phyloP scores from a whole-genome alignment of 192 early-diverging fungal genomes.

The Podila epicladia region DNA sequence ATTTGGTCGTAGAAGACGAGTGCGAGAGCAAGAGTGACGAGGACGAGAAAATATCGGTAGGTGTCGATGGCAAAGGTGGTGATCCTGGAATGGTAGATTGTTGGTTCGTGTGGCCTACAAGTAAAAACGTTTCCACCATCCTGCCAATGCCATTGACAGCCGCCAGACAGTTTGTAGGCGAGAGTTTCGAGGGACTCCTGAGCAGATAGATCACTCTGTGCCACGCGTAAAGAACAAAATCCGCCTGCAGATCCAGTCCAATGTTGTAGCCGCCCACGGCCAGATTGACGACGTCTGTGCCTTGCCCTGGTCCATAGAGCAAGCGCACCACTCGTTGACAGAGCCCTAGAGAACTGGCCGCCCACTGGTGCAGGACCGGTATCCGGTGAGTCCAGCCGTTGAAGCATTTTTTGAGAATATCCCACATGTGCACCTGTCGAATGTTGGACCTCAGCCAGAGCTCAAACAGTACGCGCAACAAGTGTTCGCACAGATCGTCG shows the following conservation, averaged over 20 bases:
- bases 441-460: slow-evolving; percentile 80
- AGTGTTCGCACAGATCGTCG: slow-evolving; percentile 78
- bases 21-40: slow-evolving; percentile 31
- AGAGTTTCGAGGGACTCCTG: slow-evolving; percentile 59
- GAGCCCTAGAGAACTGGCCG: slow-evolving; percentile 70
- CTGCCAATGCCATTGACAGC: slow-evolving; percentile 66
- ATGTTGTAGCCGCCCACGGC: slow-evolving; percentile 63
- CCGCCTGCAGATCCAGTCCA: slow-evolving; percentile 66
- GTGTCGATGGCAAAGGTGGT: slow-evolving; percentile 21
- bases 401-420: slow-evolving; percentile 75
- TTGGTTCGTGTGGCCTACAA: slow-evolving; percentile 20
- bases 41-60: slow-evolving; percentile 42
- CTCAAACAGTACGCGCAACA: slow-evolving; percentile 80
- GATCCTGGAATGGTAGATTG: slow-evolving; percentile 29
- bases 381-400: slow-evolving; percentile 79
- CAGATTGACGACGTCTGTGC: slow-evolving; percentile 65
- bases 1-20: neutral
- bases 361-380: slow-evolving; percentile 81
- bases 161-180: slow-evolving; percentile 58
- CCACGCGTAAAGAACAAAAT: slow-evolving; percentile 81
- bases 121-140: slow-evolving; percentile 63
- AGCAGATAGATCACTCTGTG: slow-evolving; percentile 71
- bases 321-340: slow-evolving; percentile 72
- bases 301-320: slow-evolving; percentile 76
- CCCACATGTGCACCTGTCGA: slow-evolving; percentile 79